Percentiles rank a stretch among this genome's conserved stretches.
phyloP scores from a whole-genome alignment of 2,329 filamentous ascomycete genomes.

The Monilinia fructicola region DNA sequence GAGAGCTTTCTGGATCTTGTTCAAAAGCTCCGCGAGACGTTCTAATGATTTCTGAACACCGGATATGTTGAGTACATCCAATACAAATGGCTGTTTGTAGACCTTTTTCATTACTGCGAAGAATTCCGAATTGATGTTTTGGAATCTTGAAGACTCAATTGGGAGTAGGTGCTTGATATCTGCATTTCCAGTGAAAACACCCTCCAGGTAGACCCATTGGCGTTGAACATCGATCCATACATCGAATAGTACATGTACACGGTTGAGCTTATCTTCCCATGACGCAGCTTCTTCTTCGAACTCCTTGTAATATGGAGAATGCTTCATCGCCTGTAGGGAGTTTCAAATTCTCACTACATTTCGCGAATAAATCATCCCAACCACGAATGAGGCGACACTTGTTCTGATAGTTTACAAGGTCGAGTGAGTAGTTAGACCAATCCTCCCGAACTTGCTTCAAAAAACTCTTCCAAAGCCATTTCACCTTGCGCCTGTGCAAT shows the following conservation, averaged over 20 bases:
- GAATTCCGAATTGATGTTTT: constrained; percentile 99
- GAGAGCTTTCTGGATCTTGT: constrained; percentile 98
- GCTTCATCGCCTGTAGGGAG: constrained; percentile 96
- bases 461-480: constrained; percentile 96
- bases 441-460: constrained; percentile 93
- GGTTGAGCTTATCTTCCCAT: constrained; percentile 98
- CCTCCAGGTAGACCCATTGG: constrained; percentile 99
- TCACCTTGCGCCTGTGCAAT: constrained; percentile 95
- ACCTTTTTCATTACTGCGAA: constrained; percentile 99
- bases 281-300: constrained; percentile 96
- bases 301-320: constrained; percentile 98
- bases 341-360: constrained; percentile 98
- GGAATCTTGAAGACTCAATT: constrained; percentile 93
- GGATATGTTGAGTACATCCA: constrained; percentile 93
- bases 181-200: constrained; percentile 96
- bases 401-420: constrained; percentile 95
- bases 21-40: constrained; percentile 90
- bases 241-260: constrained; percentile 95
- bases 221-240: constrained; percentile 99
- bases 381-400: constrained; percentile 96
- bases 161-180: constrained; percentile 98
- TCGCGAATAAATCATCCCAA: constrained; percentile 97
- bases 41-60: constrained; percentile 96
- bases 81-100: constrained; percentile 89
- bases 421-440: constrained; percentile 92